Percentiles rank a stretch among this genome's conserved stretches.
Conservation (phyloP, 2,329 filamentous ascomycete genomes). For the Fusarium sp. region DNA sequence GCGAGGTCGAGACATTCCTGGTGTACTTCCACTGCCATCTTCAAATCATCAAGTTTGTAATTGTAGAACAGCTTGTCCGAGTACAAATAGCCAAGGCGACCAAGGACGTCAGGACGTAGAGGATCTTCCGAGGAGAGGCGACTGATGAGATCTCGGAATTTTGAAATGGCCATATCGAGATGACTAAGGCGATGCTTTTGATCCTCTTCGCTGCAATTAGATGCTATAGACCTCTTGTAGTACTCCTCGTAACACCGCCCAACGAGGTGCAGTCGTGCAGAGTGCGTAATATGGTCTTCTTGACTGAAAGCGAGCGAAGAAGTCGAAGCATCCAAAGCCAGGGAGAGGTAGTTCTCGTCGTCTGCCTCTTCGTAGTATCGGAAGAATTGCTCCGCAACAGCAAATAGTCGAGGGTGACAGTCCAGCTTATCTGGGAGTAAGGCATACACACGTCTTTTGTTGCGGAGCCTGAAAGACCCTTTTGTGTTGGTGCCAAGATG, state of each 20-base stretch:
- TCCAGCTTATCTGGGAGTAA: not conserved
- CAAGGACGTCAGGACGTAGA: not conserved
- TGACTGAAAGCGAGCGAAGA: not conserved
- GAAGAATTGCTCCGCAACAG: not conserved
- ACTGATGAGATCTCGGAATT: not conserved
- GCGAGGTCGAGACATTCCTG: not conserved
- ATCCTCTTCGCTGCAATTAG: accelerated
- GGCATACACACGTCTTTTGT: not conserved
- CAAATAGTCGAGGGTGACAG: not conserved
- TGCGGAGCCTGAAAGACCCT: accelerated
- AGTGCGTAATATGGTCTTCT: not conserved
- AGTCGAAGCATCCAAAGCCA: not conserved
- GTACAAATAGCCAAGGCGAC: not conserved
- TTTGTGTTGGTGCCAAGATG: not conserved
- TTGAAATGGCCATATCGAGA: not conserved
- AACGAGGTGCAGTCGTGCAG: not conserved
- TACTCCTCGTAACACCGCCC: not conserved
- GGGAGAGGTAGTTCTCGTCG: not conserved
- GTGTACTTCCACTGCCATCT: not conserved
- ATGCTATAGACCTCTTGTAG: not conserved
- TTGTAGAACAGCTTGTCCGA: not conserved
- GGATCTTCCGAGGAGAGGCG: not conserved
- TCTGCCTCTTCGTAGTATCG: accelerated
- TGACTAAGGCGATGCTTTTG: accelerated
- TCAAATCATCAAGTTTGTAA: not conserved